Evolutionary conservation across 2,329 filamentous ascomycete genomes (phyloP).

Genomic region (Bisporella sp.): DNA sequence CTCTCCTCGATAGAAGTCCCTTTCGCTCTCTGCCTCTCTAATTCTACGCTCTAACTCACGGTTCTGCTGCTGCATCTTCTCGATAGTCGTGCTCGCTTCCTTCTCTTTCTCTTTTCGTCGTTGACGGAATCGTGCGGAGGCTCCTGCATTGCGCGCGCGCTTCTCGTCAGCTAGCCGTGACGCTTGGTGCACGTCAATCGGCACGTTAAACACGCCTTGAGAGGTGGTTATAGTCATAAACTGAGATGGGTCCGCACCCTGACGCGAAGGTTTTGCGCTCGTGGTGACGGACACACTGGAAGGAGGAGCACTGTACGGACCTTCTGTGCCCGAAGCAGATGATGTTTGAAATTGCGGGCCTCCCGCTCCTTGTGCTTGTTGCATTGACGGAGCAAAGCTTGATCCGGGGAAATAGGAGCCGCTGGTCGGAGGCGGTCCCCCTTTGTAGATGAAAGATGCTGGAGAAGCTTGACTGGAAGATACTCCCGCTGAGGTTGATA

Average conservation of each 20-base stretch:
- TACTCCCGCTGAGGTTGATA: slow-evolving; percentile 39
- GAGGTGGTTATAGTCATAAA: slow-evolving; percentile 34
- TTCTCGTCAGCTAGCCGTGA: slow-evolving; percentile 82
- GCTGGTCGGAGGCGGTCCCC: slow-evolving; percentile 15
- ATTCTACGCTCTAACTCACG: slow-evolving; percentile 53
- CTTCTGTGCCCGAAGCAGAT: slow-evolving; percentile 22
- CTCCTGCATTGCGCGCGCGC: slow-evolving; percentile 75
- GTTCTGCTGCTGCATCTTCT: slow-evolving; percentile 63
- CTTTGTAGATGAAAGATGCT: slow-evolving; percentile 23
- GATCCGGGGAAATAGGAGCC: slow-evolving; percentile 25
- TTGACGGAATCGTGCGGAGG: slow-evolving; percentile 74
- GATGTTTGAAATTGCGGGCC: slow-evolving; percentile 24
- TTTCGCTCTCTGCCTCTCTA: slow-evolving; percentile 51
- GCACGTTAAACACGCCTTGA: slow-evolving; percentile 53
- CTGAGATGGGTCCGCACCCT: slow-evolving; percentile 26
- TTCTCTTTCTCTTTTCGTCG: slow-evolving; percentile 77
- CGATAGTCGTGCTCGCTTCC: slow-evolving; percentile 62
- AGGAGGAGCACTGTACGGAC: slow-evolving; percentile 27
- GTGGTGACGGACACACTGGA: slow-evolving; percentile 12
- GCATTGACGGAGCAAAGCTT: slow-evolving; percentile 17
- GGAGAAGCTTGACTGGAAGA: slow-evolving; percentile 33
- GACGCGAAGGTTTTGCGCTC: slow-evolving; percentile 21
- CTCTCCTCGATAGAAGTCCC: slow-evolving; percentile 68
- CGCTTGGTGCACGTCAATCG: slow-evolving; percentile 73
- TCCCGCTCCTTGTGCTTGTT: slow-evolving; percentile 21